Percentiles rank a stretch among this genome's conserved stretches.
These are phyloP conservation scores for Citrullus colocynthis DNA, from an alignment of 306 rosid genomes.

Conservation along the genomic window DNA sequence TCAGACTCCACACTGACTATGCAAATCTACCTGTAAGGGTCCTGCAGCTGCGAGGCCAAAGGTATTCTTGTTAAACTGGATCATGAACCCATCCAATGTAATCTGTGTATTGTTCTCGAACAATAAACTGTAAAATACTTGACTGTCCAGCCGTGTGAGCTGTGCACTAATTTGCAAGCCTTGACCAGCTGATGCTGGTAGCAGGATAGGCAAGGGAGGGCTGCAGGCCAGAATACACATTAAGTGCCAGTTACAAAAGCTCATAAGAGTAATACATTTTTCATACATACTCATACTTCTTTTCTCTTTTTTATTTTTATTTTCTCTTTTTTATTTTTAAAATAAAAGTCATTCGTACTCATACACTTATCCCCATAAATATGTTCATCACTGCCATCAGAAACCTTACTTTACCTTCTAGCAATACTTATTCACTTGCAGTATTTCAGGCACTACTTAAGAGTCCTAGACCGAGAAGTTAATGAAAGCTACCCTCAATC, in stretches of 20 bases:
- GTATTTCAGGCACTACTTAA: not conserved
- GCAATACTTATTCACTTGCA: conserved; percentile 1
- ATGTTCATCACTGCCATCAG: not conserved
- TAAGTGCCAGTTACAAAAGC: conserved; percentile 10
- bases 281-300: not conserved
- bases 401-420: not conserved
- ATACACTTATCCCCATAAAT: not conserved
- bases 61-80: conserved; percentile 92
- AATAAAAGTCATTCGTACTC: not conserved
- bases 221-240: conserved; percentile 34
- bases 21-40: conserved; percentile 56
- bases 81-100: conserved; percentile 93
- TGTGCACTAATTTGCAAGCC: conserved; percentile 98
- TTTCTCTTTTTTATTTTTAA: no score
- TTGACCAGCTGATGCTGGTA: conserved; percentile 75
- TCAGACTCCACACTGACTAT: not conserved
- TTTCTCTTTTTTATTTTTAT: no score
- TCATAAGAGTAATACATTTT: not conserved
- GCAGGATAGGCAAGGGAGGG: conserved; percentile 71
- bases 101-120: conserved; percentile 74
- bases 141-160: conserved; percentile 61
- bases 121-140: conserved; percentile 67
- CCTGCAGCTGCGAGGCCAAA: conserved; percentile 97
- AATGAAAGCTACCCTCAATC: not conserved
- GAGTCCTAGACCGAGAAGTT: not conserved